These are phyloP conservation scores for Chlamydomonas asymmetrica DNA, from an alignment of 139 green algal genomes.

Conservation along the genomic window DNA sequence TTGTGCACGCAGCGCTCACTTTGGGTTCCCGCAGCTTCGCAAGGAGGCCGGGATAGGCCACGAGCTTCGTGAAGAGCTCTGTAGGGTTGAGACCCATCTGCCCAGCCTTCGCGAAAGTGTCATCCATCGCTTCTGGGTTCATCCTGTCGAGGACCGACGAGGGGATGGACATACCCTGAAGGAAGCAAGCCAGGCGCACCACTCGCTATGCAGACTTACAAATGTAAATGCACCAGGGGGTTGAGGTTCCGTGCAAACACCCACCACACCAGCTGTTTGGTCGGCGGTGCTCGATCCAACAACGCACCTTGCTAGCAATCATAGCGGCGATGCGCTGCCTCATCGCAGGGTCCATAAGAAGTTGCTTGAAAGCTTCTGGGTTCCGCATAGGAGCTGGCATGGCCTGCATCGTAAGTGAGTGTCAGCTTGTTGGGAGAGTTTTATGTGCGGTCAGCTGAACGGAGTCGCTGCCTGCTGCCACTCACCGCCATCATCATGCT, in stretches of 20 bases:
- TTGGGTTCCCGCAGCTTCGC: constrained; percentile 38
- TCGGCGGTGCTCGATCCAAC: not conserved
- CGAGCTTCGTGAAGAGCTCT: constrained; percentile 26
- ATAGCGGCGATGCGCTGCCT: constrained; percentile 13
- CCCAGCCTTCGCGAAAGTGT: constrained; percentile 7
- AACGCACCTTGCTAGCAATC: constrained; percentile 12
- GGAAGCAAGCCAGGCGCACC: not conserved
- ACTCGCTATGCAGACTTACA: not conserved
- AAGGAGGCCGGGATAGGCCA: constrained; percentile 35
- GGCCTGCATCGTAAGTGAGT: too few relatives aligned
- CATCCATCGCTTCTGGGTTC: constrained; percentile 11
- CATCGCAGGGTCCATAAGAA: constrained; percentile 13
- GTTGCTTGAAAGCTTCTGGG: constrained; percentile 10
- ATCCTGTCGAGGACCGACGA: constrained; percentile 20
- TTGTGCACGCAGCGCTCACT: too few relatives aligned
- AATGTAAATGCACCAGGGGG: too few relatives aligned
- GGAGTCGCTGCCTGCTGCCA: too few relatives aligned
- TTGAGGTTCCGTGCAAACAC: not conserved
- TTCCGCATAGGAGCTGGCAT: constrained; percentile 5
- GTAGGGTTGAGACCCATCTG: constrained; percentile 31
- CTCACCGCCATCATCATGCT: constrained; percentile 27
- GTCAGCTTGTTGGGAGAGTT: too few relatives aligned
- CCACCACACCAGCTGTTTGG: not conserved
- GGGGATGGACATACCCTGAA: constrained; percentile 19
- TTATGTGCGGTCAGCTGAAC: too few relatives aligned